These are phyloP conservation scores for Daldinia loculata DNA, from an alignment of 495 filamentous ascomycete genomes.

Conservation along the genomic window DNA sequence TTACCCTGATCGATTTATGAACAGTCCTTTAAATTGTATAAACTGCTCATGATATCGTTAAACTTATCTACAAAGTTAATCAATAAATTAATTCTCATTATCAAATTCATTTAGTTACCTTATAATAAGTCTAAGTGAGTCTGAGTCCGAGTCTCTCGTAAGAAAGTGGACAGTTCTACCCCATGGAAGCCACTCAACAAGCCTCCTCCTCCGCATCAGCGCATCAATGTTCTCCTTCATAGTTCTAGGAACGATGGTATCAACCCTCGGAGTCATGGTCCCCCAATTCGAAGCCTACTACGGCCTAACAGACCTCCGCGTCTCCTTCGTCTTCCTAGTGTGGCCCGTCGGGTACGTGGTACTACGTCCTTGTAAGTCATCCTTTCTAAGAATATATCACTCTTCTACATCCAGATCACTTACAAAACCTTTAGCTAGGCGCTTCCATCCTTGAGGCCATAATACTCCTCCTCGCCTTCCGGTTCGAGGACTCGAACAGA, in stretches of 20 bases:
- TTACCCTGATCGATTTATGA: no score
- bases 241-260: constrained; percentile 28
- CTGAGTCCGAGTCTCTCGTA: neutral
- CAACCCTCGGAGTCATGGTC: constrained; percentile 35
- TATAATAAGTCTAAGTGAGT: neutral
- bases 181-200: neutral
- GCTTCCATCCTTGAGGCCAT: constrained; percentile 64
- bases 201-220: constrained; percentile 17
- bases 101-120: no score
- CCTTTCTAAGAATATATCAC: neutral
- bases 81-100: no score
- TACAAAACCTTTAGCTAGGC: constrained; percentile 55
- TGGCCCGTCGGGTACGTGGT: constrained; percentile 76
- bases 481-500: constrained; percentile 62
- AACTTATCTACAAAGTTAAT: no score
- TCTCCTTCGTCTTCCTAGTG: constrained; percentile 76
- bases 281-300: constrained; percentile 63
- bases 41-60: no score
- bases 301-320: constrained; percentile 68
- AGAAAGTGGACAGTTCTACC: constrained; percentile 2
- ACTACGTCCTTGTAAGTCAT: constrained; percentile 52
- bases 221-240: constrained; percentile 32
- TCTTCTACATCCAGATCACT: neutral
- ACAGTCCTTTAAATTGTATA: no score
- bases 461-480: constrained; percentile 62